These are phyloP conservation scores for Peronospora belbahrii DNA, from an alignment of 352 stramenopile species.

Conservation along the genomic window DNA sequence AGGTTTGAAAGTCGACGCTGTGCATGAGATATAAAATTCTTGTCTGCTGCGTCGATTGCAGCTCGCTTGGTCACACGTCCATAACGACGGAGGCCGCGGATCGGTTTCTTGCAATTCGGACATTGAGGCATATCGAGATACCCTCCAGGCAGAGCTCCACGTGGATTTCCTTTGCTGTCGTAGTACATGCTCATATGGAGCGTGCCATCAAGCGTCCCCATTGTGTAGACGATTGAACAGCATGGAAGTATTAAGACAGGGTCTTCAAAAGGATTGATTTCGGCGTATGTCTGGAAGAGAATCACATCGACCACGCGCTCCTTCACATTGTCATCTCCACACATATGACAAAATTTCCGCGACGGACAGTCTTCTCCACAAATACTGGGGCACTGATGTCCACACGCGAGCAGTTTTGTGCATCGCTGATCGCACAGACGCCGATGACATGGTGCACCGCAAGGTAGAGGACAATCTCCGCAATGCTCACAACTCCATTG, in stretches of 20 bases:
- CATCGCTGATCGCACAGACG: conserved; percentile 46
- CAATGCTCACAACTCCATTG: conserved; percentile 61
- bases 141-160: conserved; percentile 15
- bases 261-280: conserved; percentile 53
- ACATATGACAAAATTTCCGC: conserved; percentile 49
- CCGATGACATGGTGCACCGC: conserved; percentile 40
- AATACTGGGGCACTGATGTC: conserved; percentile 65
- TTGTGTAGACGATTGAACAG: conserved; percentile 58
- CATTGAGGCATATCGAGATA: conserved; percentile 32
- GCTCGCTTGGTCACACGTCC: conserved; percentile 35
- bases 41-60: conserved; percentile 34
- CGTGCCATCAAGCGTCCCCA: conserved; percentile 62
- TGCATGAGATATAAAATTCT: conserved; percentile 37
- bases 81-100: conserved; percentile 39
- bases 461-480: conserved; percentile 48
- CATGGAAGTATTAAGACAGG: conserved; percentile 65
- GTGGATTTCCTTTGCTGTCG: conserved; percentile 16
- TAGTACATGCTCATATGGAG: conserved; percentile 35
- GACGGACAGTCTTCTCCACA: conserved; percentile 68
- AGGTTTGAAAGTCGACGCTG: conserved; percentile 13
- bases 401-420: conserved; percentile 39
- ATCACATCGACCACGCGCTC: conserved; percentile 57
- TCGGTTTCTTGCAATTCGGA: conserved; percentile 36
- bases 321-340: conserved; percentile 27
- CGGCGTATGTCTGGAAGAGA: conserved; percentile 44